phyloP scores from a whole-genome alignment of 345 rosid species.

The Boechera stricta region DNA sequence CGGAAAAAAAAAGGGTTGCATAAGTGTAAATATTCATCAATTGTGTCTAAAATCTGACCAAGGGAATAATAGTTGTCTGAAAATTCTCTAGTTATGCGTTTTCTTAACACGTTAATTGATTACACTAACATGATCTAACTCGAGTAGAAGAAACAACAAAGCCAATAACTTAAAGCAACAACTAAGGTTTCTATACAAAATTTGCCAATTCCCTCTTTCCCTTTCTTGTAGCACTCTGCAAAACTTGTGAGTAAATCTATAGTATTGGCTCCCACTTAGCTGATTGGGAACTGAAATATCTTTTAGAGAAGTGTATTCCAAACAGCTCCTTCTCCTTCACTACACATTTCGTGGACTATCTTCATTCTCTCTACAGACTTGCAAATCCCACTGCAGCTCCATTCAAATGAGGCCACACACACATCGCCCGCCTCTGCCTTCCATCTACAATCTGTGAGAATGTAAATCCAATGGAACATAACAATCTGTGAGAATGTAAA shows the following conservation, averaged over 20 bases:
- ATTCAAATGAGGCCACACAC: constrained; percentile 91
- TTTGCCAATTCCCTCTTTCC: constrained; percentile 10
- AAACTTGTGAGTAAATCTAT: neutral
- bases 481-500: constrained; percentile 2
- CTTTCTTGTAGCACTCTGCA: neutral
- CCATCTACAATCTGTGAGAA: constrained; percentile 85
- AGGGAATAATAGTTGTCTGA: constrained; percentile 9
- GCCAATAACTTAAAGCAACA: constrained; percentile 1
- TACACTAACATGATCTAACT: neutral
- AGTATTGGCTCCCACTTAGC: constrained; percentile 7
- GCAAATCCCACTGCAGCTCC: constrained; percentile 99
- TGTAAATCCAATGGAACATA: neutral
- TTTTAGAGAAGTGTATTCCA: constrained; percentile 68
- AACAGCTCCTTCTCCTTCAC: constrained; percentile 89
- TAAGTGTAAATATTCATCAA: constrained; percentile 36
- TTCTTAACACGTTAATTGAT: neutral
- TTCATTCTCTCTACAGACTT: constrained; percentile 91
- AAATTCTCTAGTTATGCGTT: constrained; percentile 25
- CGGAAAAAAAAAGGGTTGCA: constrained; percentile 20
- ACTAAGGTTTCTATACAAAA: constrained; percentile 27
- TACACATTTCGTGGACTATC: constrained; percentile 78
- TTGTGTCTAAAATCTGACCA: constrained; percentile 35
- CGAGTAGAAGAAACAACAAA: neutral
- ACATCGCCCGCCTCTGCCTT: constrained; percentile 91
- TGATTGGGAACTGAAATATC: neutral